These are phyloP conservation scores for Chlamydomonas sphaeroides DNA, from an alignment of 139 green algal species.

Conservation along the genomic window DNA sequence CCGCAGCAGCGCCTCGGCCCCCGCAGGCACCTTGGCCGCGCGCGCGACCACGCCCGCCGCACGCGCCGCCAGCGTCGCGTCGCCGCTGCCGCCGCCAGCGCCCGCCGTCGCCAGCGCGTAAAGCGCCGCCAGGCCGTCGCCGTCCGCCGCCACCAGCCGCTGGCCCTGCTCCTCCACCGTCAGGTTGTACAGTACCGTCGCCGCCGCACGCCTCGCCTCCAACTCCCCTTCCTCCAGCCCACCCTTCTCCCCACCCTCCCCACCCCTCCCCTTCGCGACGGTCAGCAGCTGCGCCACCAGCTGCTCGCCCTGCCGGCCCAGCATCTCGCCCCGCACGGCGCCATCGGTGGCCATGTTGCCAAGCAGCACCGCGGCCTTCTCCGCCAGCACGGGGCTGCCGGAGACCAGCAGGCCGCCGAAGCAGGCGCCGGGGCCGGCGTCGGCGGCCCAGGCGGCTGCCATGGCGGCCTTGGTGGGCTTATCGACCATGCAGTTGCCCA, in stretches of 20 bases:
- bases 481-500: slow-evolving; percentile 63
- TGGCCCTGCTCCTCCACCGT: slow-evolving; percentile 46
- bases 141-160: slow-evolving; percentile 17
- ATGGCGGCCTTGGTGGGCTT: slow-evolving; percentile 41
- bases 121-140: not conserved
- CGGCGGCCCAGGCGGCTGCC: not conserved
- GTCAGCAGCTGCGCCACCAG: slow-evolving; percentile 15
- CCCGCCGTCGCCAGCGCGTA: not conserved
- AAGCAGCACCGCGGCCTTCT: slow-evolving; percentile 50
- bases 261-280: too few species aligned
- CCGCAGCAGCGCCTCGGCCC: slow-evolving; percentile 19
- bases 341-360: slow-evolving; percentile 59
- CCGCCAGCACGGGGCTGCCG: slow-evolving; percentile 8
- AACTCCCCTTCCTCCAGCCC: not conserved
- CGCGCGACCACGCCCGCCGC: slow-evolving; percentile 31
- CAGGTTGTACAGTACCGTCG: slow-evolving; percentile 58
- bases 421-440: not conserved
- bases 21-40: slow-evolving; percentile 19
- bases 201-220: slow-evolving; percentile 28
- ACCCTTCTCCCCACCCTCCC: too few species aligned
- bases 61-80: not conserved
- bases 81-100: not conserved
- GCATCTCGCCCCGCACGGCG: slow-evolving; percentile 26
- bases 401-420: slow-evolving; percentile 25
- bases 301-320: not conserved